Evolutionary conservation across 192 early-diverging fungal genomes (phyloP).

Genomic region (Coemansia sp.): DNA sequence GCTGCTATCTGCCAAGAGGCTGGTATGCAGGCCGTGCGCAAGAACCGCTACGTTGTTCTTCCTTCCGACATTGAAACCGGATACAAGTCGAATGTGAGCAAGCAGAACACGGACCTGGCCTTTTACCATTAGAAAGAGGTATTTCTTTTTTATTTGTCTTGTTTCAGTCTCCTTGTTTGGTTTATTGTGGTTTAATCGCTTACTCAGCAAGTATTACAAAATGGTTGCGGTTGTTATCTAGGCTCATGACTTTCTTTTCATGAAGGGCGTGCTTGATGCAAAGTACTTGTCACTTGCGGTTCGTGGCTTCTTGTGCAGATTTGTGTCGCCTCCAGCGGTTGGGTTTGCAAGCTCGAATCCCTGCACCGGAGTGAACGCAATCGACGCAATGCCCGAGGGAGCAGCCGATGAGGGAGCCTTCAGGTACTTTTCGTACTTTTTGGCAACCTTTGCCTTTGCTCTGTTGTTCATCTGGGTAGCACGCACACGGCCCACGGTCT

Average conservation of each 20-base stretch:
- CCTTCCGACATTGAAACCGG: slow-evolving; percentile 97
- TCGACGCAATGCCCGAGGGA: slow-evolving; percentile 82
- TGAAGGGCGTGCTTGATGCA: slow-evolving; percentile 65
- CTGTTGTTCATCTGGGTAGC: slow-evolving; percentile 66
- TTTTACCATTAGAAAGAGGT: slow-evolving; percentile 79
- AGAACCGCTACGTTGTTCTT: slow-evolving; percentile 95
- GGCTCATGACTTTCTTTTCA: slow-evolving; percentile 42
- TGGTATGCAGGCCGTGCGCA: slow-evolving; percentile 97
- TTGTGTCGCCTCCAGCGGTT: slow-evolving; percentile 54
- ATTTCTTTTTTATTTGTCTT: neutral
- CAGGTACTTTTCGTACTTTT: slow-evolving; percentile 61
- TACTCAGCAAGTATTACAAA: no score
- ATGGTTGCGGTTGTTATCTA: neutral
- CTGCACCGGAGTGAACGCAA: slow-evolving; percentile 94
- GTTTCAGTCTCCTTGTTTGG: slow-evolving; percentile 6
- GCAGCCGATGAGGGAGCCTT: slow-evolving; percentile 35
- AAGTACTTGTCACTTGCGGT: slow-evolving; percentile 75
- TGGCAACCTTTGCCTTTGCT: slow-evolving; percentile 65
- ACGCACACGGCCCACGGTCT: slow-evolving; percentile 76
- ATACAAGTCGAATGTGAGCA: slow-evolving; percentile 95
- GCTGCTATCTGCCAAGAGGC: slow-evolving; percentile 98
- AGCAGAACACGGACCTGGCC: slow-evolving; percentile 91
- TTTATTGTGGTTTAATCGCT: neutral
- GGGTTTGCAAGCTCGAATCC: slow-evolving; percentile 94
- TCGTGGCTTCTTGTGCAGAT: slow-evolving; percentile 56